A percentile compares a stretch with the other conserved stretches of the same genome.
phyloP scores from a whole-genome alignment of 129 eudicot genomes.

The Flaveria brownii region DNA sequence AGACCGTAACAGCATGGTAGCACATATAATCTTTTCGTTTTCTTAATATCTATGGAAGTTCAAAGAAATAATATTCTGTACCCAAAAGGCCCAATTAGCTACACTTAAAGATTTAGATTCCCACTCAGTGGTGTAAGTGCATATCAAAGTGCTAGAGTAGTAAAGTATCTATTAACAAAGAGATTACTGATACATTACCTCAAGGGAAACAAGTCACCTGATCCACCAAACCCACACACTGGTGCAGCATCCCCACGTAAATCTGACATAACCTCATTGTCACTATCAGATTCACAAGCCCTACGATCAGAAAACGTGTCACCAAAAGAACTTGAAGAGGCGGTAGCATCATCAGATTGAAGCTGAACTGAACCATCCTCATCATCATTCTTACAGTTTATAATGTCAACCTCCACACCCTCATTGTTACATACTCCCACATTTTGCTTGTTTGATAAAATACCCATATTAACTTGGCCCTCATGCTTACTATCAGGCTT shows the following conservation, averaged over 20 bases:
- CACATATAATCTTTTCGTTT: background rate
- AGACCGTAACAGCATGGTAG: background rate
- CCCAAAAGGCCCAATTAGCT: background rate
- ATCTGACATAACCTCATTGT: slow-evolving; percentile 55
- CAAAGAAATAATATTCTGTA: background rate
- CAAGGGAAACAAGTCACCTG: slow-evolving; percentile 39
- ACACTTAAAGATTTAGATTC: background rate
- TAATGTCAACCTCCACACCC: slow-evolving; percentile 35
- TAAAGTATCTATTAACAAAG: background rate
- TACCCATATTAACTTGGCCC: too few species aligned
- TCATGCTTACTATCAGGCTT: too few species aligned
- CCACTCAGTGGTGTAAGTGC: background rate
- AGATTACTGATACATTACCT: slow-evolving; percentile 40
- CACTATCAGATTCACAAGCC: slow-evolving; percentile 38
- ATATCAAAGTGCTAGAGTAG: background rate
- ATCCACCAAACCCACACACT: slow-evolving; percentile 38
- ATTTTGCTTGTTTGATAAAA: too few species aligned
- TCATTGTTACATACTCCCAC: slow-evolving; percentile 23
- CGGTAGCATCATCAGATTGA: slow-evolving; percentile 47
- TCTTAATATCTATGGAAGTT: too few species aligned
- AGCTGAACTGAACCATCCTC: slow-evolving; percentile 30
- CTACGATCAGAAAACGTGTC: slow-evolving; percentile 43
- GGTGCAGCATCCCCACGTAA: slow-evolving; percentile 41
- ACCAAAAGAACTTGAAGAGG: slow-evolving; percentile 77
- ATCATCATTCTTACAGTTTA: slow-evolving; percentile 30